These are phyloP conservation scores for Blastocystis sp. DNA, from an alignment of 352 stramenopile species.

Conservation along the genomic window DNA sequence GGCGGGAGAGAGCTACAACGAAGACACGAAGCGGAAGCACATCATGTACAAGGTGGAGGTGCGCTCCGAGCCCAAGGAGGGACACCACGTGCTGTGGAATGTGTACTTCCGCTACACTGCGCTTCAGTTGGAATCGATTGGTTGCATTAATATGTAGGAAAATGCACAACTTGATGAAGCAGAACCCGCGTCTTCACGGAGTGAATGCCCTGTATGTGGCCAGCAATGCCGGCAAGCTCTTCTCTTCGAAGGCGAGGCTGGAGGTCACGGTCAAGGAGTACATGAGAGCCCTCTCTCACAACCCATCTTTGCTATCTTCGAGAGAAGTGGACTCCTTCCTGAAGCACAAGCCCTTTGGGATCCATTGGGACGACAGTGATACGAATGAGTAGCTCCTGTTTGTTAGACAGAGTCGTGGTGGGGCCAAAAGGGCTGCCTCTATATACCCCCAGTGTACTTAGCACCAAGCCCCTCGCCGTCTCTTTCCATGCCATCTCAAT, in stretches of 20 bases:
- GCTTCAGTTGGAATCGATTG: too few species aligned
- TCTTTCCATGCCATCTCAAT: not conserved
- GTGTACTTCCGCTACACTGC: too few species aligned
- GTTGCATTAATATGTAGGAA: too few species aligned
- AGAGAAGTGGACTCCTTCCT: conserved; percentile 30
- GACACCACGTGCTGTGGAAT: too few species aligned
- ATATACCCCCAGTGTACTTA: not conserved
- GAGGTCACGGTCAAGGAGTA: conserved; percentile 31
- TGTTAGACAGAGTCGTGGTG: not conserved
- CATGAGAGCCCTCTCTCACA: conserved; percentile 26
- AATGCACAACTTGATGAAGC: too few species aligned
- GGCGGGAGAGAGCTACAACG: conserved; percentile 47
- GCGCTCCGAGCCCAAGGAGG: too few species aligned
- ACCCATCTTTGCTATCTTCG: conserved; percentile 19
- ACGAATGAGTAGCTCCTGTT: not conserved
- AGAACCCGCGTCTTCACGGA: too few species aligned
- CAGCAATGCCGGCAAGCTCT: not conserved
- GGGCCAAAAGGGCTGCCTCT: not conserved
- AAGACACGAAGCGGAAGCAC: conserved; percentile 41
- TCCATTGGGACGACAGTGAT: conserved; percentile 1
- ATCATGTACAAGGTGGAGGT: not conserved
- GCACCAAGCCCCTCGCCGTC: not conserved
- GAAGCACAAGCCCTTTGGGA: conserved; percentile 21
- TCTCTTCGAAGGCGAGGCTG: conserved; percentile 26
- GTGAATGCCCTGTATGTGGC: too few species aligned